Conservation (phyloP, 2,329 filamentous ascomycete species). For the Tolypocladium ovalisporum region DNA sequence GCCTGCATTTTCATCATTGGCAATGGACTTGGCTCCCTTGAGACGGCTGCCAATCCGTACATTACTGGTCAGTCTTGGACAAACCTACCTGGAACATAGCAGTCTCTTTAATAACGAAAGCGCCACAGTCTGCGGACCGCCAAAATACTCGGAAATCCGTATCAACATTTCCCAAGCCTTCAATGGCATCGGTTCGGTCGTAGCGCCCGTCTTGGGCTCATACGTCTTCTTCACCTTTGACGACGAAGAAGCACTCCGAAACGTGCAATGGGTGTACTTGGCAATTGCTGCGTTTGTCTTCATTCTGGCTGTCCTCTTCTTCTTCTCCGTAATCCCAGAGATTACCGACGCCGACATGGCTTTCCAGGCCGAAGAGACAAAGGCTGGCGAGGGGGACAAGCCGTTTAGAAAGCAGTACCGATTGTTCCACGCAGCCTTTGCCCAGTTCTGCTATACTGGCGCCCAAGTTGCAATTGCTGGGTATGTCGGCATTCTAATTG, state of each 20-base stretch:
- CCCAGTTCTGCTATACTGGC: conserved; percentile 71
- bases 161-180: conserved; percentile 70
- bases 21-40: conserved; percentile 60
- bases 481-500: background rate
- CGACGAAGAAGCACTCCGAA: conserved; percentile 44
- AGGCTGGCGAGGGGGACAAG: conserved; percentile 44
- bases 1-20: conserved; percentile 64
- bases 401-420: conserved; percentile 62
- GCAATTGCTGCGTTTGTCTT: conserved; percentile 63
- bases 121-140: conserved; percentile 40
- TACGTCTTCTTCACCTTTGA: conserved; percentile 61
- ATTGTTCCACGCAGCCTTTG: conserved; percentile 63
- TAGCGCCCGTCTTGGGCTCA: conserved; percentile 62
- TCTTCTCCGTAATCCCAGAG: conserved; percentile 57
- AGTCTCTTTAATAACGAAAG: background rate
- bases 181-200: conserved; percentile 62
- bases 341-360: conserved; percentile 58
- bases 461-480: conserved; percentile 54
- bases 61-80: conserved; percentile 35
- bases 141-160: conserved; percentile 60
- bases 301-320: conserved; percentile 53
- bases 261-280: conserved; percentile 69
- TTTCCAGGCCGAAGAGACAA: conserved; percentile 43
- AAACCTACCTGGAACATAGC: no score
- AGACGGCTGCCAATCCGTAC: conserved; percentile 69